Evolutionary conservation across 108 stramenopile species (phyloP), one percentile per base, ranked within the genome.

Genomic region (Nannochloropsis salina): DNA sequence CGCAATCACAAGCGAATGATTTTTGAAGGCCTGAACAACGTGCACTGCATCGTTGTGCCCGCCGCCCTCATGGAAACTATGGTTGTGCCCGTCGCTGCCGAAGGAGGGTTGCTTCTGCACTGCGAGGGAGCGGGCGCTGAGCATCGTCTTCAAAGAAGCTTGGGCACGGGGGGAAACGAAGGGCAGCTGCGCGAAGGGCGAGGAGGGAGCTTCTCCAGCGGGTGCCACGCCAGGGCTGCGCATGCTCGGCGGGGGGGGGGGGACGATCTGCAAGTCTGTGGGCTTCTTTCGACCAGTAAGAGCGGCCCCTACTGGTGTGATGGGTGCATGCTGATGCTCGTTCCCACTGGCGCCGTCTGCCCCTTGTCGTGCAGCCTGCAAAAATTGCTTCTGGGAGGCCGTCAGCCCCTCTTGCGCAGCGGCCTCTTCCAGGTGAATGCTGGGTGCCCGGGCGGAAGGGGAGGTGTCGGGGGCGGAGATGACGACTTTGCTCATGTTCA

Each of bases 141-240:
- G n/a, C 61, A 8, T n/a, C 3, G 61, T 74, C n/a, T 74, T 74
- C 61, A 74, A 74, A n/a, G 61, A 15, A n/a, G 61, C 15, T n/a
- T 74, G 61, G 20, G 61, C 61, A 74, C 61, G 61, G n/a, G 61
- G 61, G 61, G 61, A 74, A n/a, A 74, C 61, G 61, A 74, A 74
- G 61, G 61, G 61, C 20, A n/a, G n/a, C n/a, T 74, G 61, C 3
- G 2, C n/a, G 15, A n/a, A n/a, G 61, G n/a, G 6, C 5, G 15
- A 15, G 15, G 15, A 15, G 20, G 47, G 47, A 51, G 15, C 47
- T 31, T 31, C 31, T 31, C 31, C 31, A 51, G 61, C 61, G 61
- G 61, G 61, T 0, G 61, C 15, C 61, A 74, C n/a, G 61, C 15
- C 15, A 1, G 47, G 47, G 31, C 31, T 31, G 31, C 31, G 31